A percentile compares a stretch with the other conserved stretches of the same genome.
These are phyloP conservation scores for Neurospora tetraspora DNA, from an alignment of 495 filamentous ascomycete species.

Conservation along the genomic window DNA sequence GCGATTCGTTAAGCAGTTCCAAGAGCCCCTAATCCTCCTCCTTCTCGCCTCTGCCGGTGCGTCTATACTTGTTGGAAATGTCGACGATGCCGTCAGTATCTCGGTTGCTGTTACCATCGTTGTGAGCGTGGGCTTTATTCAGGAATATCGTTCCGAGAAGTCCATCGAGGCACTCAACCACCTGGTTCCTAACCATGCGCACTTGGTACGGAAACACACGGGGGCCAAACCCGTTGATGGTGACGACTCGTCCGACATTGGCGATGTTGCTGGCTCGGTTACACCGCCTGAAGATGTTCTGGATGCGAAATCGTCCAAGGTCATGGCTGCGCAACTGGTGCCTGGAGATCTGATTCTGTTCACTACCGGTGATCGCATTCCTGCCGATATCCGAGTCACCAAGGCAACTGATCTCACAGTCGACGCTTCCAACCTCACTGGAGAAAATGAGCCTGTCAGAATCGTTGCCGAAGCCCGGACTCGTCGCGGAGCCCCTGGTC, in stretches of 20 bases:
- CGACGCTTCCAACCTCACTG: conserved; percentile 94
- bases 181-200: conserved; percentile 87
- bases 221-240: conserved; percentile 17
- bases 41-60: conserved; percentile 82
- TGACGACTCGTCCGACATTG: conserved; percentile 32
- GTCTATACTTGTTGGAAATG: conserved; percentile 87
- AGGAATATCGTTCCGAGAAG: conserved; percentile 96
- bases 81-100: conserved; percentile 93
- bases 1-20: conserved; percentile 92
- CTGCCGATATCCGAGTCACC: conserved; percentile 92
- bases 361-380: conserved; percentile 90
- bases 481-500: conserved; percentile 34
- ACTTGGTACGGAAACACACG: conserved; percentile 60
- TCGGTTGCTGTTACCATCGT: conserved; percentile 92
- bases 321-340: conserved; percentile 78
- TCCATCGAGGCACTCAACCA: conserved; percentile 91
- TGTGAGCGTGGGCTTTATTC: conserved; percentile 89
- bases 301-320: conserved; percentile 67
- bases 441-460: conserved; percentile 85
- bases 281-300: conserved; percentile 43
- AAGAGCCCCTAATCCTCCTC: conserved; percentile 83
- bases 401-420: conserved; percentile 78
- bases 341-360: conserved; percentile 89
- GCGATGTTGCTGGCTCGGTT: conserved; percentile 21
- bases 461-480: conserved; percentile 63